phyloP scores from a whole-genome alignment of 2,329 filamentous ascomycete genomes.

The Sporothrix pallida region DNA sequence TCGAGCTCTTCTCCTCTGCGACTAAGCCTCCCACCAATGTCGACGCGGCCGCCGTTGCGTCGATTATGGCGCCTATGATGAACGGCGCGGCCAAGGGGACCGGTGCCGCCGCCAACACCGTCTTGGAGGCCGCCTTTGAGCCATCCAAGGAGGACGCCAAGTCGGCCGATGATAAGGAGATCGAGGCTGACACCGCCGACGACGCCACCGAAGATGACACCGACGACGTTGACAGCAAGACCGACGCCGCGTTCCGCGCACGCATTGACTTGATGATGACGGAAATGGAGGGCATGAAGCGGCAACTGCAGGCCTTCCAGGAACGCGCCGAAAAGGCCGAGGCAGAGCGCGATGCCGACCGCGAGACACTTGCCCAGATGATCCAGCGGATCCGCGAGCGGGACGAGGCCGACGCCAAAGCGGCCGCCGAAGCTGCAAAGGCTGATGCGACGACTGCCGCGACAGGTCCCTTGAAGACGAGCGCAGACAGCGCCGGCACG shows the following conservation, averaged over 20 bases:
- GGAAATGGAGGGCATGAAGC: conserved; percentile 81
- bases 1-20: conserved; percentile 51
- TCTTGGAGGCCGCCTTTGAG: conserved; percentile 53
- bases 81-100: conserved; percentile 49
- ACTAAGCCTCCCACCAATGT: background rate
- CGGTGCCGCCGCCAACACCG: conserved; percentile 39
- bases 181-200: background rate
- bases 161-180: background rate
- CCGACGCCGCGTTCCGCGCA: conserved; percentile 58
- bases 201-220: background rate
- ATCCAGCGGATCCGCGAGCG: conserved; percentile 74
- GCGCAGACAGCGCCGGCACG: background rate
- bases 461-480: background rate
- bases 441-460: conserved; percentile 34
- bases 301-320: conserved; percentile 79
- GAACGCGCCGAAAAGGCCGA: conserved; percentile 81
- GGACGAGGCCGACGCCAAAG: conserved; percentile 63
- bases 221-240: background rate
- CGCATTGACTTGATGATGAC: conserved; percentile 76
- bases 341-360: conserved; percentile 71
- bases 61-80: conserved; percentile 38
- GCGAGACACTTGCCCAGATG: conserved; percentile 84
- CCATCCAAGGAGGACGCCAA: too few relatives aligned
- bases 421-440: conserved; percentile 50
- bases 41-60: background rate